Conservation (phyloP, 2,329 filamentous ascomycete species). For the Furcasterigmium furcatum region DNA sequence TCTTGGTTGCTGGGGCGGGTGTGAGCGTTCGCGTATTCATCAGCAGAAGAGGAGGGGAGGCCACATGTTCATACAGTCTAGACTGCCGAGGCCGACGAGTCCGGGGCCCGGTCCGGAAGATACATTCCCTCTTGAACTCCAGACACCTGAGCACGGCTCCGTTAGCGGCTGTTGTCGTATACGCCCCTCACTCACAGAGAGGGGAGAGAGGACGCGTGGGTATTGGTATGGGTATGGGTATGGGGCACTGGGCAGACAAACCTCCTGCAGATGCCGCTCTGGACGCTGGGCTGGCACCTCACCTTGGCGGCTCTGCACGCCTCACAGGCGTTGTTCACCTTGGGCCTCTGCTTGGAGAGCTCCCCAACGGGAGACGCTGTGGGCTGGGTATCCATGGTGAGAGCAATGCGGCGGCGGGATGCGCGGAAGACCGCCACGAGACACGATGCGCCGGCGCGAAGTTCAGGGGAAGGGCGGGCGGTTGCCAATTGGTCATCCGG, state of each 20-base stretch:
- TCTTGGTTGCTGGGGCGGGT: constrained; percentile 12
- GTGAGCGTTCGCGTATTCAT: constrained; percentile 10
- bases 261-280: constrained; percentile 48
- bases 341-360: constrained; percentile 1
- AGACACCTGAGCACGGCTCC: constrained; percentile 39
- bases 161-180: constrained; percentile 1
- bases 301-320: constrained; percentile 51
- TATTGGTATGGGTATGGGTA: too few relatives aligned
- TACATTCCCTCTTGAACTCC: constrained; percentile 49
- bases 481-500: too few relatives aligned
- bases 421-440: too few relatives aligned
- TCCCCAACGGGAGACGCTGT: not conserved
- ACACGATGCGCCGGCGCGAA: too few relatives aligned
- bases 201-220: too few relatives aligned
- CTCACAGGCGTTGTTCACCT: constrained; percentile 44
- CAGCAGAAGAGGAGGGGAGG: not conserved
- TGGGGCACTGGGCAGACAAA: constrained; percentile 18
- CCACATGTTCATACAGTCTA: constrained; percentile 38
- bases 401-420: too few relatives aligned
- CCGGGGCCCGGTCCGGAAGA: constrained; percentile 46
- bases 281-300: constrained; percentile 45
- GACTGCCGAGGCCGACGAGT: constrained; percentile 43
- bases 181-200: too few relatives aligned
- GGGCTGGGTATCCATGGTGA: not conserved
- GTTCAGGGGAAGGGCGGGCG: too few relatives aligned